Percentiles rank a stretch among this genome's conserved stretches.
Conservation (phyloP, 768 basidiomycete genomes). For the Leccinum barrowsii region DNA sequence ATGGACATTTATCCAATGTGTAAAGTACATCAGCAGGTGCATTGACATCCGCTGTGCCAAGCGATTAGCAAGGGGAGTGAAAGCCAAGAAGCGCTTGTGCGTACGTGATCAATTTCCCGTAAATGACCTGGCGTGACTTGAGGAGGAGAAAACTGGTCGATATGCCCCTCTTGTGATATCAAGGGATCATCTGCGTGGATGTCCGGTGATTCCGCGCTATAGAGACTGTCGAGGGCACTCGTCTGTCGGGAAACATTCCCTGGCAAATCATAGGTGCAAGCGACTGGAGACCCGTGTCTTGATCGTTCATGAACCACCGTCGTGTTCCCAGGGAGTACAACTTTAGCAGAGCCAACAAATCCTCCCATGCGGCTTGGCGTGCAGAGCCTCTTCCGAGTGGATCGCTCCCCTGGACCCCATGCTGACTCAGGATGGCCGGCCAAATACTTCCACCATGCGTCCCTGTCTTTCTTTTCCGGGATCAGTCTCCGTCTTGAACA, state of each 20-base stretch:
- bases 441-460: conserved; percentile 78
- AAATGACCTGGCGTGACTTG: conserved; percentile 60
- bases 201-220: neutral
- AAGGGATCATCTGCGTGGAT: neutral
- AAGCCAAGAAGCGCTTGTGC: neutral
- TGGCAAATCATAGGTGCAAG: neutral
- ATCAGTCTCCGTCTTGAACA: conserved; percentile 36
- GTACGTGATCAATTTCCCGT: conserved; percentile 64
- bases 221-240: neutral
- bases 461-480: conserved; percentile 70
- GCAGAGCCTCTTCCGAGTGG: conserved; percentile 11
- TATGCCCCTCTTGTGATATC: neutral
- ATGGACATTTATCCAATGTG: conserved; percentile 71
- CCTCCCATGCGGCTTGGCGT: conserved; percentile 31
- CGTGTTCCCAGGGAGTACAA: neutral
- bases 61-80: conserved; percentile 7
- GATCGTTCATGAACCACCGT: neutral
- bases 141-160: conserved; percentile 33
- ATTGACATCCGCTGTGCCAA: conserved; percentile 56
- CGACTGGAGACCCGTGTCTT: neutral
- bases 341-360: conserved; percentile 31
- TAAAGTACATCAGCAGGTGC: conserved; percentile 81
- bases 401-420: conserved; percentile 48
- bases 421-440: conserved; percentile 63
- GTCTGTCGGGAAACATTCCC: neutral